phyloP scores from a whole-genome alignment of 108 stramenopile genomes.

The Heterococcus sp. region DNA sequence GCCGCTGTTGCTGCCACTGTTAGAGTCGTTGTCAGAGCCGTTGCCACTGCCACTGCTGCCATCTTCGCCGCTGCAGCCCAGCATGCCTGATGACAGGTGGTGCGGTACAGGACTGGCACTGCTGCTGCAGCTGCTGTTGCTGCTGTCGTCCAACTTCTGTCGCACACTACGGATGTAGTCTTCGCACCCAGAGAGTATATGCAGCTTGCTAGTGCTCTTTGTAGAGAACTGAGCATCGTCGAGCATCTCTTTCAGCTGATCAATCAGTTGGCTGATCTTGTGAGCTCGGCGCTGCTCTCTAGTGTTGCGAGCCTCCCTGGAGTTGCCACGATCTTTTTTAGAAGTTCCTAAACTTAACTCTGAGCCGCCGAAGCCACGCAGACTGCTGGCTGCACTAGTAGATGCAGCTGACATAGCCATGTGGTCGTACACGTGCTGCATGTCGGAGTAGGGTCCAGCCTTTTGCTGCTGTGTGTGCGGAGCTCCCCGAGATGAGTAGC shows the following conservation, averaged over 20 bases:
- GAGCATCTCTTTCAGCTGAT: not conserved
- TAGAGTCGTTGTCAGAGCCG: not conserved
- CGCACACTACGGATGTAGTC: not conserved
- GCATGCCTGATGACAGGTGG: not conserved
- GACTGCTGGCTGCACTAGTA: not conserved
- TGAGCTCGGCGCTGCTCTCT: not conserved
- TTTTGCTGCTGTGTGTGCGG: not conserved
- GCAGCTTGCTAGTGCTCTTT: not conserved
- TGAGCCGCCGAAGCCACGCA: not conserved
- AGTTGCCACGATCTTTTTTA: not conserved
- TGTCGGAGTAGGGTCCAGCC: not conserved
- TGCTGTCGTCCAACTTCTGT: not conserved
- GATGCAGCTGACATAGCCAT: not conserved
- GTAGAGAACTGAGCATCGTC: not conserved
- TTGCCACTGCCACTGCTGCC: not conserved
- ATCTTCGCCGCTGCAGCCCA: not conserved
- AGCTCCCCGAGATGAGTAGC: not conserved
- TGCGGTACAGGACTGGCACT: not conserved
- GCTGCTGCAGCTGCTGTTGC: not conserved
- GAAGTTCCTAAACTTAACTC: not conserved
- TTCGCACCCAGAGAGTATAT: not conserved
- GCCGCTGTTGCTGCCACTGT: not conserved
- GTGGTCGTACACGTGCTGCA: not conserved
- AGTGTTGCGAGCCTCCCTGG: not conserved
- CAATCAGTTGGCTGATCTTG: not conserved